These are phyloP conservation scores for Lipomyces yamanashiensis DNA, from an alignment of 805 yeast genomes.

Conservation along the genomic window DNA sequence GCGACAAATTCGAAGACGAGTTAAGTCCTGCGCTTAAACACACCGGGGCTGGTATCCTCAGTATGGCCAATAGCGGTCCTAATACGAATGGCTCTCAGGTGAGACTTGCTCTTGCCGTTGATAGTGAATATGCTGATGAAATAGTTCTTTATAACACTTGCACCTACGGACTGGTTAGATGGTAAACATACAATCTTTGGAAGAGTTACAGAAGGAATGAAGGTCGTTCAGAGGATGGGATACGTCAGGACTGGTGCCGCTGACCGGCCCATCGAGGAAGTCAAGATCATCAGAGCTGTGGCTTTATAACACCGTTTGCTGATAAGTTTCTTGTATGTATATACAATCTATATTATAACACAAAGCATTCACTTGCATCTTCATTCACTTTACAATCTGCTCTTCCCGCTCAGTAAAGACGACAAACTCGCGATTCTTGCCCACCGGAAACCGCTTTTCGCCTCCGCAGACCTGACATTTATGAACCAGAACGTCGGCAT, in stretches of 20 bases:
- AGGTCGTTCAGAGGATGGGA: slow-evolving; percentile 63
- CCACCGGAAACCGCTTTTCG: slow-evolving; percentile 35
- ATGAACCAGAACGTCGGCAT: slow-evolving; percentile 51
- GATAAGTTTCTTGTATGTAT: background rate
- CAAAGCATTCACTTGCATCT: background rate
- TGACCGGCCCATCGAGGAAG: slow-evolving; percentile 53
- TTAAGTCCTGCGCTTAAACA: slow-evolving; percentile 57
- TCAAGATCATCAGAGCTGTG: slow-evolving; percentile 47
- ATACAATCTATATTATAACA: background rate
- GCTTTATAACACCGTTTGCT: slow-evolving; percentile 8
- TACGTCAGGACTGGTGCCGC: slow-evolving; percentile 52
- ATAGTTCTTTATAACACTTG: slow-evolving; percentile 87
- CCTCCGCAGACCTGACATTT: slow-evolving; percentile 32
- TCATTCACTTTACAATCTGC: slow-evolving; percentile 4
- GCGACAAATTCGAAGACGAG: slow-evolving; percentile 42
- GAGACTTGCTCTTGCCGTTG: background rate
- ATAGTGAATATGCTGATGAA: background rate
- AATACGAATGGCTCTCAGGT: slow-evolving; percentile 79
- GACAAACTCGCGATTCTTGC: slow-evolving; percentile 22
- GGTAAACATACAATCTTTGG: slow-evolving; percentile 84
- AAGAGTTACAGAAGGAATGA: slow-evolving; percentile 50
- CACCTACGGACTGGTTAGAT: slow-evolving; percentile 71
- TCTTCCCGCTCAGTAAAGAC: slow-evolving; percentile 26
- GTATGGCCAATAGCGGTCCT: slow-evolving; percentile 95
- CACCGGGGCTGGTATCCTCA: slow-evolving; percentile 76